Evolutionary conservation across 2,329 filamentous ascomycete genomes (phyloP), one percentile per base, ranked within the genome.

Genomic region (Neurospora sp.): DNA sequence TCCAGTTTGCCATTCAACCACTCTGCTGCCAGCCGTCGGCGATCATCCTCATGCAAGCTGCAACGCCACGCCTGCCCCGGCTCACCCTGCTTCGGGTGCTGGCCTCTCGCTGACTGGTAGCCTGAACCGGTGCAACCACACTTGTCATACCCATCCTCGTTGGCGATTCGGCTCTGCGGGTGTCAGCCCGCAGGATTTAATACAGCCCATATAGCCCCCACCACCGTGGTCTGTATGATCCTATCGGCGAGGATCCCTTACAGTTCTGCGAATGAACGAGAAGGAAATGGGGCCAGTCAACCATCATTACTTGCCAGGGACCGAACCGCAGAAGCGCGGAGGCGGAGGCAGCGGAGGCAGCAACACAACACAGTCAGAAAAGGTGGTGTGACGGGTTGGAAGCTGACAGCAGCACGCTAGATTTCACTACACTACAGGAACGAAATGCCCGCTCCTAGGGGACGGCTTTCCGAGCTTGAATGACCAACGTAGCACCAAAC

Each of bases 101-200:
- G 19, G 3, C 69, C 69, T 17, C 71, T 72, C n/a, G 43, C 36
- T 19, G 42, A 66, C 43, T 67, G 58, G 43, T 73, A 33, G 52
- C 28, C 52, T 33, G 28, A 36, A n/a, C 15, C 52, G 23, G 28
- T 62, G 52, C 7, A 33, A 62, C 52, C 52, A 36, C 52, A 36
- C 52, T 15, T 62, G 52, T 62, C 52, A 62, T 62, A 62, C 52
- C 52, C 52, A 33, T 62, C 3, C 15, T 62, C 13, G 28, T 6
- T 33, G 13, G 4, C 52, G 28, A 62, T 62, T 62, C 52, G 52
- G 9, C 10, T 8, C 23, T 62, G 23, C 28, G 13, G 19, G 28
- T 36, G 52, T 62, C 52, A 62, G 52, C 52, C 28, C 23, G 52
- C 52, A 62, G 7, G 52, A 42, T 5, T 62, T 36, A 10, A 17